A percentile compares a stretch with the other conserved stretches of the same genome.
These are phyloP conservation scores for Aquanectria penicillioides DNA, from an alignment of 2,329 filamentous ascomycete genomes.

Conservation along the genomic window DNA sequence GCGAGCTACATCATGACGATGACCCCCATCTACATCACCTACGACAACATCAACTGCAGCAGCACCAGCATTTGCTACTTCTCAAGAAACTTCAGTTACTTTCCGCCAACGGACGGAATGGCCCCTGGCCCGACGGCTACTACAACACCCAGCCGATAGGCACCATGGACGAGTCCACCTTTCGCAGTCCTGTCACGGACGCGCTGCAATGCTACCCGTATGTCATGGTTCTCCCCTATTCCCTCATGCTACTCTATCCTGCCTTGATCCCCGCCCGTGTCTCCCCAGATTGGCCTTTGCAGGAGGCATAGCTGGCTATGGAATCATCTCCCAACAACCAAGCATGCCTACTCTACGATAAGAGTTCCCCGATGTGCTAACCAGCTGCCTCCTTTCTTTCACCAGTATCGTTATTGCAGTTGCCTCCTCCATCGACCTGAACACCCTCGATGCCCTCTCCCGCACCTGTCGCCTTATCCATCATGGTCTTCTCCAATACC, in stretches of 20 bases:
- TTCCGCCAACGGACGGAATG: conserved; percentile 39
- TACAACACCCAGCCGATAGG: conserved; percentile 36
- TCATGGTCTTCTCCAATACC: conserved; percentile 80
- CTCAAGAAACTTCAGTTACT: conserved; percentile 40
- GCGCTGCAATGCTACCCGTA: conserved; percentile 43
- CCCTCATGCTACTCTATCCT: background rate
- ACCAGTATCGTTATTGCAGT: conserved; percentile 81
- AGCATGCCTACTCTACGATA: conserved; percentile 21
- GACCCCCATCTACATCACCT: conserved; percentile 27
- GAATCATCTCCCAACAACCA: conserved; percentile 7
- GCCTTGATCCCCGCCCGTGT: background rate
- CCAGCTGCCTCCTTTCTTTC: background rate
- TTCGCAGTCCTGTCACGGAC: conserved; percentile 38
- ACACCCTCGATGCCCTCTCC: conserved; percentile 85
- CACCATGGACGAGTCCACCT: conserved; percentile 39
- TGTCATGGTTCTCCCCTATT: conserved; percentile 23
- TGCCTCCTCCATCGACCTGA: conserved; percentile 83
- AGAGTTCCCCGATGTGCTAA: conserved; percentile 23
- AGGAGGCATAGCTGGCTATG: conserved; percentile 24
- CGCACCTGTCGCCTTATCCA: conserved; percentile 84
- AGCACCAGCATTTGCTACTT: conserved; percentile 37
- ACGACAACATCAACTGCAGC: conserved; percentile 33
- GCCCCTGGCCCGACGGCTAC: conserved; percentile 41
- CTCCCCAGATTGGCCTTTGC: background rate
- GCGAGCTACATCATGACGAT: conserved; percentile 35